Percentiles rank a stretch among this genome's conserved stretches.
phyloP scores from a whole-genome alignment of 139 green algal genomes.

The Tetradesmus lagerheimii region DNA sequence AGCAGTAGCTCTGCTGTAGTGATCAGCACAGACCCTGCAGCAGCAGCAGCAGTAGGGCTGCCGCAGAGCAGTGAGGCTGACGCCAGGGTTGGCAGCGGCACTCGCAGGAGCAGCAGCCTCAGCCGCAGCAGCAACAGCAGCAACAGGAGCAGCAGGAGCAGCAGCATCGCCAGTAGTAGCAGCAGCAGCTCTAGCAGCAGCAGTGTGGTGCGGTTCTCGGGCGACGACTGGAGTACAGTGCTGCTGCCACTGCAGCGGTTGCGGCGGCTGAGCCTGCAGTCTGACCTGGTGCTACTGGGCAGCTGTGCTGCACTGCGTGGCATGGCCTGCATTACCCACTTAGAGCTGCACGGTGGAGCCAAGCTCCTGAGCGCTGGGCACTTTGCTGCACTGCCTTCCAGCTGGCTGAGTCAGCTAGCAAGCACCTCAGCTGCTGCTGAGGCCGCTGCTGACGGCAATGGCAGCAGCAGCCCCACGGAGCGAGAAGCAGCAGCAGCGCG shows the following conservation, averaged over 20 bases:
- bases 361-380: background rate
- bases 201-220: background rate
- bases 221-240: slow-evolving; percentile 17
- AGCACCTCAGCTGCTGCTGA: background rate
- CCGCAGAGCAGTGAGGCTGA: background rate
- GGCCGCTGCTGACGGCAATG: background rate
- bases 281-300: slow-evolving; percentile 12
- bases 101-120: background rate
- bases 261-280: slow-evolving; percentile 3
- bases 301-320: slow-evolving; percentile 21
- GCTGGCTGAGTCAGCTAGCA: slow-evolving; percentile 22
- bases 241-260: slow-evolving; percentile 18
- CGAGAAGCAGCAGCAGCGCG: slow-evolving; percentile 10
- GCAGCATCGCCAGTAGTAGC: background rate
- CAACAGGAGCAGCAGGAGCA: slow-evolving; percentile 30
- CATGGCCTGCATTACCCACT: slow-evolving; percentile 10
- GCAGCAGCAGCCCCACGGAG: background rate
- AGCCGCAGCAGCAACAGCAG: slow-evolving; percentile 22
- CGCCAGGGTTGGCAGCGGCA: background rate
- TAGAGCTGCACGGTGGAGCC: slow-evolving; percentile 34
- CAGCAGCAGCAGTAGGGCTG: slow-evolving; percentile 5
- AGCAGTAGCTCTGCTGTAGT: slow-evolving; percentile 39
- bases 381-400: background rate
- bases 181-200: slow-evolving; percentile 16
- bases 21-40: background rate